phyloP scores from a whole-genome alignment of 371 early-diverging fungal genomes.

The Cladochytrium tenue region DNA sequence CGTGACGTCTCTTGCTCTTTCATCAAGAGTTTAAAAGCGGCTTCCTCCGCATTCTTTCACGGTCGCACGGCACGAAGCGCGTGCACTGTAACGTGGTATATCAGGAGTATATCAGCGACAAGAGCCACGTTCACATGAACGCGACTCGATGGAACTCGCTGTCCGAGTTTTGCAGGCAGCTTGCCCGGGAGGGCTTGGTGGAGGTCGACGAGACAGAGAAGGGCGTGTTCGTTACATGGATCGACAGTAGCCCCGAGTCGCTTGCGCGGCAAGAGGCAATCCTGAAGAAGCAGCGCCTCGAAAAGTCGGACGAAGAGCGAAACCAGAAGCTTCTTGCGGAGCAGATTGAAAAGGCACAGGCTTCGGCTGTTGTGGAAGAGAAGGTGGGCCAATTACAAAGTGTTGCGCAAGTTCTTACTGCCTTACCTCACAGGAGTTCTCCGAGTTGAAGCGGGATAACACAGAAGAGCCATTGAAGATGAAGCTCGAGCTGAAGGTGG shows the following conservation, averaged over 20 bases:
- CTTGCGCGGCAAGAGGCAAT: conserved; percentile 72
- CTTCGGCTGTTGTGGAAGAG: no score
- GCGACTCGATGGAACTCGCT: conserved; percentile 89
- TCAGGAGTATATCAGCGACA: conserved; percentile 90
- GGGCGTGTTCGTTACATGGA: conserved; percentile 89
- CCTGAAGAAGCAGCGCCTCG: conserved; percentile 75
- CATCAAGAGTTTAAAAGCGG: conserved; percentile 36
- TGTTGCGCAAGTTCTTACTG: neutral
- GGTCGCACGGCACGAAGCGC: conserved; percentile 78
- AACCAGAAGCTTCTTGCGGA: conserved; percentile 73
- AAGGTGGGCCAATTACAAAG: no score
- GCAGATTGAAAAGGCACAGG: conserved; percentile 77
- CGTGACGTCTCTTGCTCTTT: no score
- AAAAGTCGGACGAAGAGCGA: conserved; percentile 83
- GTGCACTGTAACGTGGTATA: conserved; percentile 91
- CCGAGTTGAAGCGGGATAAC: conserved; percentile 69
- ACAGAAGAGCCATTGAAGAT: conserved; percentile 66
- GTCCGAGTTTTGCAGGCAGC: conserved; percentile 78
- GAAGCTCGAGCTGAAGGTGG: conserved; percentile 38
- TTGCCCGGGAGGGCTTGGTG: conserved; percentile 82
- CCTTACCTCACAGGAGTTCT: conserved; percentile 36
- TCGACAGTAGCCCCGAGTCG: conserved; percentile 87
- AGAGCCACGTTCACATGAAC: conserved; percentile 94
- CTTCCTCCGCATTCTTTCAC: conserved; percentile 45
- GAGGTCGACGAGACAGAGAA: conserved; percentile 87